A percentile compares a stretch with the other conserved stretches of the same genome.
These are phyloP conservation scores for Allomyces javanicus DNA, from an alignment of 192 early-diverging fungal genomes.

Conservation along the genomic window DNA sequence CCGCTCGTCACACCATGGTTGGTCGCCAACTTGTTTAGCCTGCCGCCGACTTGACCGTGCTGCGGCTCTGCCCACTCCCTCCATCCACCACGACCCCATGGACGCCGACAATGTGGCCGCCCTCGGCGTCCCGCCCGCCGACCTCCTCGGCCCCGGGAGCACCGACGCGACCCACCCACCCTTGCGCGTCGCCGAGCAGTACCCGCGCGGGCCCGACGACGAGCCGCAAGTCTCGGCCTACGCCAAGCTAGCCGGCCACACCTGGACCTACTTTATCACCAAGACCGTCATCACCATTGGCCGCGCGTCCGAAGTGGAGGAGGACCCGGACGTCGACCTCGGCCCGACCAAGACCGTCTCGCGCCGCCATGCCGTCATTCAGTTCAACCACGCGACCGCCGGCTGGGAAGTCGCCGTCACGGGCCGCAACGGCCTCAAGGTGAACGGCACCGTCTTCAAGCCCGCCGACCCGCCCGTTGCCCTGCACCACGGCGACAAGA, in stretches of 20 bases:
- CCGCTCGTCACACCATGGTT: too few relatives aligned
- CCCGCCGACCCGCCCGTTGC: too few relatives aligned
- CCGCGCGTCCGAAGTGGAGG: constrained; percentile 36
- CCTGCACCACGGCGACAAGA: too few relatives aligned
- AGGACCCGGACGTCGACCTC: constrained; percentile 67
- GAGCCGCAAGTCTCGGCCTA: constrained; percentile 58
- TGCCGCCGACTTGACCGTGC: too few relatives aligned
- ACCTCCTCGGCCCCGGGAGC: too few relatives aligned
- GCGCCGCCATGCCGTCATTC: constrained; percentile 60
- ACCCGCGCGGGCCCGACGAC: constrained; percentile 4
- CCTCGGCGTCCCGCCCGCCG: too few relatives aligned
- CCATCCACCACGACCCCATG: too few relatives aligned
- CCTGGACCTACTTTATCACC: constrained; percentile 67
- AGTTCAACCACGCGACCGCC: constrained; percentile 62
- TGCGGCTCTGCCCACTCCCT: too few relatives aligned
- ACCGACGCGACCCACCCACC: too few relatives aligned
- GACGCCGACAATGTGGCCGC: too few relatives aligned
- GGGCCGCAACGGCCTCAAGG: constrained; percentile 74
- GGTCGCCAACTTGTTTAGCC: too few relatives aligned
- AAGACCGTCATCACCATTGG: constrained; percentile 61
- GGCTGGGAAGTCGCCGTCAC: constrained; percentile 68
- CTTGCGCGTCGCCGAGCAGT: too few relatives aligned
- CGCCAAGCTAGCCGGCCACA: constrained; percentile 69
- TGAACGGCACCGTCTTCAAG: constrained; percentile 33
- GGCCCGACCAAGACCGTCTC: constrained; percentile 71